Evolutionary conservation across 2,329 filamentous ascomycete species (phyloP).

Genomic region (Ilyonectria sp.): DNA sequence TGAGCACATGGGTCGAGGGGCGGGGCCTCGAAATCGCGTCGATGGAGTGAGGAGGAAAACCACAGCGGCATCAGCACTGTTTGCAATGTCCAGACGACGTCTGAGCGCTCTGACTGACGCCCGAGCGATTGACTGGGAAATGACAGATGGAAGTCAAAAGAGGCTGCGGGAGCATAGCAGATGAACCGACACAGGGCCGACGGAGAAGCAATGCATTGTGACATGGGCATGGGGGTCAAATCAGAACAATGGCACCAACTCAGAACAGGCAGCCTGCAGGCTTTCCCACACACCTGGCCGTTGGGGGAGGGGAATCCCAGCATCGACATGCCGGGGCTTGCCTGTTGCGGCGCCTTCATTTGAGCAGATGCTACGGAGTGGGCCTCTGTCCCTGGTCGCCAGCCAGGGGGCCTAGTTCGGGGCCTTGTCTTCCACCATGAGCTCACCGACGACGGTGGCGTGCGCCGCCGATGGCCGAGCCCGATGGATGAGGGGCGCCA

Average conservation of each 20-base stretch:
- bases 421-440: slow-evolving; percentile 10
- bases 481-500: slow-evolving; percentile 20
- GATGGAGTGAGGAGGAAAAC: background rate
- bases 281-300: background rate
- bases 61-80: slow-evolving; percentile 6
- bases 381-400: slow-evolving; percentile 12
- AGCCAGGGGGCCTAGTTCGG: background rate
- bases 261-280: background rate
- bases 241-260: background rate
- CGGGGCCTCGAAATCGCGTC: slow-evolving; percentile 6
- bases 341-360: slow-evolving; percentile 26
- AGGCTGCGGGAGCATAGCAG: slow-evolving; percentile 17
- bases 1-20: slow-evolving; percentile 7
- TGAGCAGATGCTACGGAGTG: slow-evolving; percentile 12
- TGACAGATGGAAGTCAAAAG: slow-evolving; percentile 9
- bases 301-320: slow-evolving; percentile 7
- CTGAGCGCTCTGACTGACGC: slow-evolving; percentile 13
- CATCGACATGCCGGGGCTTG: slow-evolving; percentile 12
- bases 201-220: slow-evolving; percentile 2
- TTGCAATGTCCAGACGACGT: slow-evolving; percentile 10
- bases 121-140: slow-evolving; percentile 12
- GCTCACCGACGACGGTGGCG: slow-evolving; percentile 30
- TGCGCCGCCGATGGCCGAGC: slow-evolving; percentile 11
- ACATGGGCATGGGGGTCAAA: slow-evolving; percentile 1
- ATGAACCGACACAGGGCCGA: slow-evolving; percentile 17